Percentiles rank a stretch among this genome's conserved stretches.
Conservation (phyloP, 2,329 filamentous ascomycete genomes). For the Grosmannia clavigera region DNA sequence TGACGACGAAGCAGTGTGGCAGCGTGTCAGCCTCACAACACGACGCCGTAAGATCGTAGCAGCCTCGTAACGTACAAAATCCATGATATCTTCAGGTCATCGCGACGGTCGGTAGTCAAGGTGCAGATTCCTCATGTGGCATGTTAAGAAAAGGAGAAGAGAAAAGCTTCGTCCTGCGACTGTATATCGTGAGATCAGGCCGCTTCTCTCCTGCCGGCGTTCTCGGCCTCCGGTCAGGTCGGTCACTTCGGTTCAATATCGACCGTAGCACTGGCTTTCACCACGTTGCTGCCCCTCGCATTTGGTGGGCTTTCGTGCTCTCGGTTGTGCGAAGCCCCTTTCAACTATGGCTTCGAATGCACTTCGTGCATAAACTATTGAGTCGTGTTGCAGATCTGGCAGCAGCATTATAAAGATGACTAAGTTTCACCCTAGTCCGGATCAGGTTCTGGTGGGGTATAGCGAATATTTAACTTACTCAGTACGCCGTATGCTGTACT, state of each 20-base stretch:
- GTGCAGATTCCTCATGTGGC: not conserved
- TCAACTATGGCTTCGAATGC: not conserved
- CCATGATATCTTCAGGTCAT: conserved; percentile 40
- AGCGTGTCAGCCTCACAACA: not conserved
- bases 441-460: not conserved
- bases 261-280: not conserved
- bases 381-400: conserved; percentile 9
- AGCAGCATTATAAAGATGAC: not conserved
- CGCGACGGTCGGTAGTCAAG: conserved; percentile 17
- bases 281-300: not conserved
- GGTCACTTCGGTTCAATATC: not conserved
- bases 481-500: too few relatives aligned
- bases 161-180: not conserved
- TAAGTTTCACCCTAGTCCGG: not conserved
- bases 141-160: not conserved
- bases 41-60: not conserved
- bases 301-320: not conserved
- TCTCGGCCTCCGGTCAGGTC: not conserved
- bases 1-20: not conserved
- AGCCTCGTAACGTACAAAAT: conserved; percentile 35
- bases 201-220: not conserved
- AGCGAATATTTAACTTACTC: too few relatives aligned
- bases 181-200: not conserved
- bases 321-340: not conserved
- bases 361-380: conserved; percentile 3